phyloP scores from a whole-genome alignment of 192 early-diverging fungal genomes.

The Neocallimastix lanati region DNA sequence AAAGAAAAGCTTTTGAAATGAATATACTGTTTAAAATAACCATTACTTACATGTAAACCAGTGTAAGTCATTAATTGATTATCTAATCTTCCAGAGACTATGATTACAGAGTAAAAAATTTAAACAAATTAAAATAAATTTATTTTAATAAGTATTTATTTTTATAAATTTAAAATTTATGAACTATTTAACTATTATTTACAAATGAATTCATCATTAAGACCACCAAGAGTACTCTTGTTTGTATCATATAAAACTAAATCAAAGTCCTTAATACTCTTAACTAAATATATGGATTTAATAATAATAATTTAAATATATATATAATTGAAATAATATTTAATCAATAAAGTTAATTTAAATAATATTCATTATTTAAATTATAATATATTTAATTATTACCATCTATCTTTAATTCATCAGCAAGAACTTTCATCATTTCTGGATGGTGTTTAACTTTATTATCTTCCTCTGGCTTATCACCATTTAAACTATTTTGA shows the following conservation, averaged over 20 bases:
- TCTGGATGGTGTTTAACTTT: slow-evolving; percentile 59
- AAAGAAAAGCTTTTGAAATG: too few species aligned
- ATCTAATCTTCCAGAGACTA: slow-evolving; percentile 70
- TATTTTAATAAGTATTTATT: too few species aligned
- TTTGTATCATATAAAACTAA: slow-evolving; percentile 94
- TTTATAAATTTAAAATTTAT: too few species aligned
- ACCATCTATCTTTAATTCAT: slow-evolving; percentile 49
- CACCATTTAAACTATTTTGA: neutral
- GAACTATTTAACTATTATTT: neutral
- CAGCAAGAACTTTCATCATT: slow-evolving; percentile 56
- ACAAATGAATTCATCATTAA: slow-evolving; percentile 76
- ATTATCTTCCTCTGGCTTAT: slow-evolving; percentile 7
- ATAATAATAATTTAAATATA: neutral
- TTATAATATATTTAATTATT: neutral
- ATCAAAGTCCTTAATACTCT: slow-evolving; percentile 86
- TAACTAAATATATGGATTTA: slow-evolving; percentile 12
- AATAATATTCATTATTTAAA: too few species aligned
- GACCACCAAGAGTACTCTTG: slow-evolving; percentile 71
- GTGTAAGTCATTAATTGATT: slow-evolving; percentile 96
- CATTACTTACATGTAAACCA: slow-evolving; percentile 33
- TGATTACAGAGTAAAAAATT: too few species aligned
- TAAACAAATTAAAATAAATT: too few species aligned
- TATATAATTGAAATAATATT: neutral
- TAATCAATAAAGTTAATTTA: too few species aligned
- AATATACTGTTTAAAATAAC: too few species aligned